These are phyloP conservation scores for Alternaria infectoria DNA, from an alignment of 2,329 filamentous ascomycete species.

Conservation along the genomic window DNA sequence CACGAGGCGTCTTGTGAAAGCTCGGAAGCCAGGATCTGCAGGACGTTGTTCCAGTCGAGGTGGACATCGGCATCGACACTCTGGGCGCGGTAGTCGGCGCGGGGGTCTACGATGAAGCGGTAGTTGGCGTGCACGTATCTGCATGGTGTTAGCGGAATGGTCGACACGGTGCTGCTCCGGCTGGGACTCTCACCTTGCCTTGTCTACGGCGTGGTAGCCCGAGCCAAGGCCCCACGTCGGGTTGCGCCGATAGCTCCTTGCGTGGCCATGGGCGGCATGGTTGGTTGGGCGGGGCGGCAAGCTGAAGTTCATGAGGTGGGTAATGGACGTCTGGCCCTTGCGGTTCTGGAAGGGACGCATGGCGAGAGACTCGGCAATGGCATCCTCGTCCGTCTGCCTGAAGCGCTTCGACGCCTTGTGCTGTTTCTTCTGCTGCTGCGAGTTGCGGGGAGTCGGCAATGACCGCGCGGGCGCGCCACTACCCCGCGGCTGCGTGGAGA, in stretches of 20 bases:
- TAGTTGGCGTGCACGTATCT: conserved; percentile 96
- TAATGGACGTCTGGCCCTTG: conserved; percentile 95
- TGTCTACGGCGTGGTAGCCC: conserved; percentile 88
- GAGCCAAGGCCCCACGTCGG: conserved; percentile 85
- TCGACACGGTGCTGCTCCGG: not conserved
- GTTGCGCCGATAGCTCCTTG: conserved; percentile 65
- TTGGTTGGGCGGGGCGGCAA: conserved; percentile 75
- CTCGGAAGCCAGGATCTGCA: conserved; percentile 89
- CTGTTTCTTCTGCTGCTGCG: conserved; percentile 77
- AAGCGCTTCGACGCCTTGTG: conserved; percentile 83
- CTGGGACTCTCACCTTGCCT: conserved; percentile 70
- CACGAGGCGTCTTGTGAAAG: conserved; percentile 89
- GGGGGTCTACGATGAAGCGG: conserved; percentile 89
- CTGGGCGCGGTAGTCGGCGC: conserved; percentile 78
- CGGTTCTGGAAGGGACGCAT: conserved; percentile 72
- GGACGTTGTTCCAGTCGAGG: conserved; percentile 86
- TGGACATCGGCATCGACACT: conserved; percentile 86
- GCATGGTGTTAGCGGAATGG: conserved; percentile 5
- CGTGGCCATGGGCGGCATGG: conserved; percentile 61
- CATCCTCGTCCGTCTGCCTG: conserved; percentile 79
- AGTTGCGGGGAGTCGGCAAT: conserved; percentile 69
- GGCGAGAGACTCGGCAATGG: conserved; percentile 76
- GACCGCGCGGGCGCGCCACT: conserved; percentile 48
- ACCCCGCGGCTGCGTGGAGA: conserved; percentile 52
- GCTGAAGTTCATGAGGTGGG: conserved; percentile 92